Evolutionary conservation across 2,329 filamentous ascomycete genomes (phyloP).

Genomic region (Penicillium hesseltinei): DNA sequence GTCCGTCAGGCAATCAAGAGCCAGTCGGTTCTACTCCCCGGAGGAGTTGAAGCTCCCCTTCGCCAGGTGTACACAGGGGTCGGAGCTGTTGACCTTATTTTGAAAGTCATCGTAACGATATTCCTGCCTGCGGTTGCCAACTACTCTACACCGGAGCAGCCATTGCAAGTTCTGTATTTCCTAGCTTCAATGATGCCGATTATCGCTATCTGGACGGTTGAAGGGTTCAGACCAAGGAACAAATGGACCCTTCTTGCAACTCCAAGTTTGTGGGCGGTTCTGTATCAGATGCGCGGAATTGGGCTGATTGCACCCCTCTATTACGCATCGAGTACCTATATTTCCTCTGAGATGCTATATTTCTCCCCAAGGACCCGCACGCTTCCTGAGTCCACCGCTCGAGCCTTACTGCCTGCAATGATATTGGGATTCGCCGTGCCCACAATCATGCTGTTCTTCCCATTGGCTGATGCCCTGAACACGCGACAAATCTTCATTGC

Average conservation of each 20-base stretch:
- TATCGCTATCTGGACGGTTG: constrained; percentile 15
- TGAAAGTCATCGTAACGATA: constrained; percentile 8
- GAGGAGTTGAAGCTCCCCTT: constrained; percentile 1
- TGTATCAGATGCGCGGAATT: constrained; percentile 19
- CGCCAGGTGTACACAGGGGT: constrained; percentile 10
- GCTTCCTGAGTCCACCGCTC: constrained; percentile 18
- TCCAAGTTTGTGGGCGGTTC: constrained; percentile 15
- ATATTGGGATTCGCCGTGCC: constrained; percentile 26
- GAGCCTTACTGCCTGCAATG: constrained; percentile 24
- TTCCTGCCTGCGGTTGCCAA: constrained; percentile 11
- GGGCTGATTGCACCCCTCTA: constrained; percentile 26
- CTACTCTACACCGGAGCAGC: constrained; percentile 6
- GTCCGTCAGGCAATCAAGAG: constrained; percentile 1
- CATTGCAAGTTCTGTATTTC: constrained; percentile 15
- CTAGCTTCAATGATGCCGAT: constrained; percentile 12
- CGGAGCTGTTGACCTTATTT: constrained; percentile 6
- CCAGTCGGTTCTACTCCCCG: not conserved
- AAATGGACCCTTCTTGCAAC: constrained; percentile 16
- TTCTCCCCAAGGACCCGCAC: constrained; percentile 13
- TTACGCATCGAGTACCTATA: constrained; percentile 21
- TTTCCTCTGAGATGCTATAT: constrained; percentile 12
- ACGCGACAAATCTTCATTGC: constrained; percentile 21
- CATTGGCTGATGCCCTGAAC: constrained; percentile 10
- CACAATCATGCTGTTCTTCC: constrained; percentile 25
- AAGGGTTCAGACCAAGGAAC: constrained; percentile 16